Evolutionary conservation across 805 yeast species (phyloP).

Genomic region (Metschnikowia amazonensis): DNA sequence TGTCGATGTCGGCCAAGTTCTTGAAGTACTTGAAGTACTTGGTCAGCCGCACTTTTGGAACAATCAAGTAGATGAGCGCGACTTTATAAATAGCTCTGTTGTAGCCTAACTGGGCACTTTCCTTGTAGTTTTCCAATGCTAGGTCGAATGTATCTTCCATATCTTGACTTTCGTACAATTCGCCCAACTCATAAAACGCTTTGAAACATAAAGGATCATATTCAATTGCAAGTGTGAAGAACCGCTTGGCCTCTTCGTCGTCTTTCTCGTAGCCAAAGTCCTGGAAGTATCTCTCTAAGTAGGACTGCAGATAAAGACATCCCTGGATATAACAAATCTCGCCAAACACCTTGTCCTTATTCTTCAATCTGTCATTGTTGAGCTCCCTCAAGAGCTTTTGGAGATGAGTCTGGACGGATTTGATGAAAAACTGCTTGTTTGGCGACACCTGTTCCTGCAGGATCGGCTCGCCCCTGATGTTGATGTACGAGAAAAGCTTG

Average conservation of each 20-base stretch:
- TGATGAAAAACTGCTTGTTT: constrained; percentile 35
- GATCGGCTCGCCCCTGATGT: constrained; percentile 40
- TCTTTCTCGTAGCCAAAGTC: constrained; percentile 34
- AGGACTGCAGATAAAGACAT: constrained; percentile 36
- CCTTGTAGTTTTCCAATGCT: constrained; percentile 33
- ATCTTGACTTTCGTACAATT: constrained; percentile 33
- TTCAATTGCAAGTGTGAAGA: constrained; percentile 31
- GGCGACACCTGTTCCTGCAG: constrained; percentile 26
- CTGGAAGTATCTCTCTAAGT: constrained; percentile 28
- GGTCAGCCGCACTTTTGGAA: constrained; percentile 31
- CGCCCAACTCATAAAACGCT: constrained; percentile 38
- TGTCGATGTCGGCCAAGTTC: constrained; percentile 37
- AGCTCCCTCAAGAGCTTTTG: constrained; percentile 34
- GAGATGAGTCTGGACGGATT: constrained; percentile 37
- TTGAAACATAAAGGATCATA: constrained; percentile 30
- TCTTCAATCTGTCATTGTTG: constrained; percentile 14
- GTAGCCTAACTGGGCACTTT: constrained; percentile 41
- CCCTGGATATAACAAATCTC: constrained; percentile 39
- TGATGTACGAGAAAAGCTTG: constrained; percentile 38
- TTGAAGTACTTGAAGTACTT: constrained; percentile 34
- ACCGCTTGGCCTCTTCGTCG: constrained; percentile 26
- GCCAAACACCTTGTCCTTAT: constrained; percentile 16
- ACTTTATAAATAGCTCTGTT: constrained; percentile 42
- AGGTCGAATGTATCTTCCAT: constrained; percentile 27
- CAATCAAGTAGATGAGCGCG: constrained; percentile 35